These are phyloP conservation scores for Peronospora belbahrii DNA, from an alignment of 352 stramenopile species.

Conservation along the genomic window DNA sequence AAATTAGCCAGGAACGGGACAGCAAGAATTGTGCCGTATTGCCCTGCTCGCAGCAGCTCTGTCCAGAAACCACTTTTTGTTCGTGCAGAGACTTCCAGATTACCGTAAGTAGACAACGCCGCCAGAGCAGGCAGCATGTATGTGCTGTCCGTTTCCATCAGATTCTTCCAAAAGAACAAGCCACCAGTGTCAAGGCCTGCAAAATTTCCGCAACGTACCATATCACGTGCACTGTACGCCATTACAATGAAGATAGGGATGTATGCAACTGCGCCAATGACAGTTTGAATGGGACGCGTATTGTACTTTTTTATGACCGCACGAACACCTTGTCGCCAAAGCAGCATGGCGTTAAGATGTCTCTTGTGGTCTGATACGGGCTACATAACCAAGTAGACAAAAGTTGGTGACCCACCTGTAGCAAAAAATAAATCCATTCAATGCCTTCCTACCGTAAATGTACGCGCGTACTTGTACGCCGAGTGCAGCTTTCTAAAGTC, in stretches of 20 bases:
- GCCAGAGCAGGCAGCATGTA: slow-evolving; percentile 53
- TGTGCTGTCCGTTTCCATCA: slow-evolving; percentile 53
- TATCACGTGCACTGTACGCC: slow-evolving; percentile 66
- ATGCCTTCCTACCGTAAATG: slow-evolving; percentile 40
- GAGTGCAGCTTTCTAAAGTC: slow-evolving; percentile 65
- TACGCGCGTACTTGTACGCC: slow-evolving; percentile 65
- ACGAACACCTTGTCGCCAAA: slow-evolving; percentile 41
- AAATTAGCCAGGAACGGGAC: slow-evolving; percentile 41
- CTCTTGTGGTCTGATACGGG: slow-evolving; percentile 33
- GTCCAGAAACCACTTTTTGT: slow-evolving; percentile 47
- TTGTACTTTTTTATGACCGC: slow-evolving; percentile 71
- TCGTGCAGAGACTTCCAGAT: slow-evolving; percentile 42
- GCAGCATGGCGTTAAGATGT: slow-evolving; percentile 42
- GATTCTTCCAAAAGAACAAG: slow-evolving; percentile 57
- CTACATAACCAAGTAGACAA: slow-evolving; percentile 20
- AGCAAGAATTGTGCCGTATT: slow-evolving; percentile 51
- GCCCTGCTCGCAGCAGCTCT: slow-evolving; percentile 32
- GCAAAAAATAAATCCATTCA: neutral
- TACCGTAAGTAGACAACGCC: slow-evolving; percentile 50
- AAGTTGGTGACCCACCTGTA: neutral
- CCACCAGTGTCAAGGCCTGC: slow-evolving; percentile 52
- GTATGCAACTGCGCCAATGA: slow-evolving; percentile 56
- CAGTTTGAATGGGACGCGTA: slow-evolving; percentile 54
- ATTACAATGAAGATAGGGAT: slow-evolving; percentile 71
- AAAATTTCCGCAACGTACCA: slow-evolving; percentile 67